A percentile compares a stretch with the other conserved stretches of the same genome.
Evolutionary conservation across 805 yeast genomes (phyloP).

Genomic region (Danielozyma ontarioensis): DNA sequence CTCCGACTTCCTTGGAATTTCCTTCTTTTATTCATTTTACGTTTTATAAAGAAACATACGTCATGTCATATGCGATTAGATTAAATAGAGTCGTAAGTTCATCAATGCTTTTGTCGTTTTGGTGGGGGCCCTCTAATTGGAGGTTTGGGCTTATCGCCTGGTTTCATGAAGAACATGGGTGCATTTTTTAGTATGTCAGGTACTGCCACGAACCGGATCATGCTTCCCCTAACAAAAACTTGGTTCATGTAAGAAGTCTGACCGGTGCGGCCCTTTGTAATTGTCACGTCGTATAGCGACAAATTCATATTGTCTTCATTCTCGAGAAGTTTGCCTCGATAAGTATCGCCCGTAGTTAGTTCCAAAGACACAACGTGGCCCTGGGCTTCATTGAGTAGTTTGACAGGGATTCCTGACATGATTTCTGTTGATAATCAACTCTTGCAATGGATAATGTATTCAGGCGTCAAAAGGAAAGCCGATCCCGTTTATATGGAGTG

Average conservation of each 20-base stretch:
- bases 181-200: conserved; percentile 89
- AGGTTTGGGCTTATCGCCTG: conserved; percentile 58
- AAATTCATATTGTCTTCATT: conserved; percentile 95
- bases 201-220: conserved; percentile 73
- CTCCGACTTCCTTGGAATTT: no score
- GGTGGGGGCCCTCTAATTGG: conserved; percentile 56
- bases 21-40: no score
- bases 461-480: no score
- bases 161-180: conserved; percentile 71
- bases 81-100: no score
- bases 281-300: conserved; percentile 73
- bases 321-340: conserved; percentile 80
- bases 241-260: conserved; percentile 70
- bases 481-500: no score
- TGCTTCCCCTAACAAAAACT: conserved; percentile 89
- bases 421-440: no score
- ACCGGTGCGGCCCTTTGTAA: conserved; percentile 66
- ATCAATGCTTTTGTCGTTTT: not conserved
- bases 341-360: conserved; percentile 77
- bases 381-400: conserved; percentile 80
- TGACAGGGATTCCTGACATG: conserved; percentile 80
- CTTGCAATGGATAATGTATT: no score
- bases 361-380: conserved; percentile 86
- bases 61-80: no score
- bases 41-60: no score